A percentile compares a stretch with the other conserved stretches of the same genome.
Evolutionary conservation across 1,284 basidiomycete genomes (phyloP).

Genomic region (Cryptococcus maquisensis): DNA sequence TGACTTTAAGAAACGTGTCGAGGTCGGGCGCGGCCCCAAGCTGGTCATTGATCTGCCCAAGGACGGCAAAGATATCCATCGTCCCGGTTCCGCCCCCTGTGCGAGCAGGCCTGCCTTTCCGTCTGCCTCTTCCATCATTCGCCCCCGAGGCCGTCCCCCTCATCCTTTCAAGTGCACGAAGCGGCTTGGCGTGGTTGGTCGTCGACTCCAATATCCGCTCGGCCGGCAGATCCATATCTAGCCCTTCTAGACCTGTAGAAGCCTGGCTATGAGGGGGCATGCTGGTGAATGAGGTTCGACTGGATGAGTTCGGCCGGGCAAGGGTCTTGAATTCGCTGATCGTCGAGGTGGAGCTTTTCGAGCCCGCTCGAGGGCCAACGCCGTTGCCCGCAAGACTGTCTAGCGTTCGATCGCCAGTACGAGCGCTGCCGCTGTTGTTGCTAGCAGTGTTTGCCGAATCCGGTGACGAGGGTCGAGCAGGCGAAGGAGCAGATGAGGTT

Average conservation of each 20-base stretch:
- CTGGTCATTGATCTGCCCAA: slow-evolving; percentile 82
- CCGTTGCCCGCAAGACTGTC: not conserved
- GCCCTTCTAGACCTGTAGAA: slow-evolving; percentile 39
- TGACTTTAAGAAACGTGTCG: slow-evolving; percentile 68
- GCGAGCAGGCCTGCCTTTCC: slow-evolving; percentile 7
- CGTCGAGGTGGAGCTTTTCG: not conserved
- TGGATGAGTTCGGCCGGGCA: no score
- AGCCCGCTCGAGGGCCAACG: not conserved
- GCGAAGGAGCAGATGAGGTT: slow-evolving; percentile 2
- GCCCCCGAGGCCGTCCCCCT: slow-evolving; percentile 49
- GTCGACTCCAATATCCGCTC: slow-evolving; percentile 72
- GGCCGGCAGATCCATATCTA: slow-evolving; percentile 50
- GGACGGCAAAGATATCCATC: slow-evolving; percentile 74
- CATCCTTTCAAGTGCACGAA: slow-evolving; percentile 68
- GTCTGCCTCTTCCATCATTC: slow-evolving; percentile 7
- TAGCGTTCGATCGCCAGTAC: not conserved
- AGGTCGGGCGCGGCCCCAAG: slow-evolving; percentile 66
- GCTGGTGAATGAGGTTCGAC: no score
- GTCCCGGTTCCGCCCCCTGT: slow-evolving; percentile 51
- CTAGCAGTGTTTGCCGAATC: slow-evolving; percentile 18
- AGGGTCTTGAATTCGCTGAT: no score
- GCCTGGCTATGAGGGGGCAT: not conserved
- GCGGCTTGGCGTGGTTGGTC: slow-evolving; percentile 65
- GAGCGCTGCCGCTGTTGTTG: not conserved
- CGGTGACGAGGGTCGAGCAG: slow-evolving; percentile 19